Evolutionary conservation across 2,329 filamentous ascomycete species (phyloP).

Genomic region (Calonectria naviculata): DNA sequence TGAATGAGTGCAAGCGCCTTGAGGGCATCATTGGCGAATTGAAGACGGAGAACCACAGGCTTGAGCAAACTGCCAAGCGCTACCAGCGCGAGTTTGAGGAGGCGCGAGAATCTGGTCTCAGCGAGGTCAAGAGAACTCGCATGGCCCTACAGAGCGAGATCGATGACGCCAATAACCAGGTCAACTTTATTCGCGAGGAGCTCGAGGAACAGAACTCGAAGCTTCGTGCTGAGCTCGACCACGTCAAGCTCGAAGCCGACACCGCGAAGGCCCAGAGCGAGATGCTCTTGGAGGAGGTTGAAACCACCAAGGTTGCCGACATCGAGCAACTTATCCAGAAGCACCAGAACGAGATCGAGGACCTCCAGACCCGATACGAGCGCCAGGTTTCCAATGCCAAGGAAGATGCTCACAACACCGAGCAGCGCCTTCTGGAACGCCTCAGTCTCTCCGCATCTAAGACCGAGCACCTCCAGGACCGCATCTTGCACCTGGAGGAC

Average conservation of each 20-base stretch:
- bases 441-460: constrained; percentile 87
- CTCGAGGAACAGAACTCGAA: constrained; percentile 83
- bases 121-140: constrained; percentile 84
- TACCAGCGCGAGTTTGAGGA: constrained; percentile 88
- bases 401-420: constrained; percentile 85
- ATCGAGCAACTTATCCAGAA: constrained; percentile 64
- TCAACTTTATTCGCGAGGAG: constrained; percentile 84
- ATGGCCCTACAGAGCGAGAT: constrained; percentile 84
- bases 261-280: constrained; percentile 84
- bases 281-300: constrained; percentile 84
- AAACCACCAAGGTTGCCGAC: constrained; percentile 72
- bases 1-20: constrained; percentile 70
- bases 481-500: constrained; percentile 86
- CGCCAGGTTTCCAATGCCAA: constrained; percentile 77
- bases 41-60: constrained; percentile 75
- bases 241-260: constrained; percentile 81
- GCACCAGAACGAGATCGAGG: constrained; percentile 77
- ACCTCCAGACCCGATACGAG: constrained; percentile 80
- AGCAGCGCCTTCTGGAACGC: constrained; percentile 83
- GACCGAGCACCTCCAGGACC: constrained; percentile 86
- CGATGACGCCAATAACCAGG: constrained; percentile 85
- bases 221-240: constrained; percentile 80
- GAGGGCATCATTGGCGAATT: constrained; percentile 67
- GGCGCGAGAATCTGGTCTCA: constrained; percentile 80
- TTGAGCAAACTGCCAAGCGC: constrained; percentile 75